Conservation (phyloP, 257 asterid genomes). For the Cynanchum wilfordii region DNA sequence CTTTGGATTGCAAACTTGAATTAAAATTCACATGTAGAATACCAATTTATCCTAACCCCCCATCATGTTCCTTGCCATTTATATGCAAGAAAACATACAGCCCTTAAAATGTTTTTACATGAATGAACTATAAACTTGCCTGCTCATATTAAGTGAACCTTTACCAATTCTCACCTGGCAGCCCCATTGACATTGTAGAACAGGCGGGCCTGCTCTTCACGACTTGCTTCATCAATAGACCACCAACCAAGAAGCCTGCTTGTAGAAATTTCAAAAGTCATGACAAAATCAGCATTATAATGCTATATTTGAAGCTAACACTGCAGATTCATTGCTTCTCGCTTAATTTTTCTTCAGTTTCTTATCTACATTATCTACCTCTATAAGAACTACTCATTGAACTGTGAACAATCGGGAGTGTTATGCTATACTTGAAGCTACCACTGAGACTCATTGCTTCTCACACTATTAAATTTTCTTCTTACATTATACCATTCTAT, state of each 20-base stretch:
- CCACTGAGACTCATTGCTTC: not conserved
- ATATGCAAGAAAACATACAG: not conserved
- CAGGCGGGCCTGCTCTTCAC: slow-evolving; percentile 90
- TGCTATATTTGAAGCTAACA: not conserved
- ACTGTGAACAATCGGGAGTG: slow-evolving; percentile 3
- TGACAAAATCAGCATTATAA: slow-evolving; percentile 6
- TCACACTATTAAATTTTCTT: not conserved
- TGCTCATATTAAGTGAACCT: not conserved
- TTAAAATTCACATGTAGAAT: not conserved
- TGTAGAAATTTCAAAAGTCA: slow-evolving; percentile 14
- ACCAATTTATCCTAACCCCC: not conserved
- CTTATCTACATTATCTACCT: not conserved
- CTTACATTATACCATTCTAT: not conserved
- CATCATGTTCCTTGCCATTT: not conserved
- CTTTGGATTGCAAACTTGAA: not conserved
- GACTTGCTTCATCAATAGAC: slow-evolving; percentile 94
- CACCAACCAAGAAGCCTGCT: slow-evolving; percentile 98
- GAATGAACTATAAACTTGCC: not conserved
- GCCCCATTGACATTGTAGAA: slow-evolving; percentile 57
- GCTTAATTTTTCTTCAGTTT: not conserved
- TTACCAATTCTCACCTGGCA: slow-evolving; percentile 58
- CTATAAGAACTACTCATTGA: not conserved
- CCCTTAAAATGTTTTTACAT: not conserved
- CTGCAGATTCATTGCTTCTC: not conserved
- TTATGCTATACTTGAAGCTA: not conserved